These are phyloP conservation scores for Dichotomocladium elegans DNA, from an alignment of 371 early-diverging fungal genomes.

Conservation along the genomic window DNA sequence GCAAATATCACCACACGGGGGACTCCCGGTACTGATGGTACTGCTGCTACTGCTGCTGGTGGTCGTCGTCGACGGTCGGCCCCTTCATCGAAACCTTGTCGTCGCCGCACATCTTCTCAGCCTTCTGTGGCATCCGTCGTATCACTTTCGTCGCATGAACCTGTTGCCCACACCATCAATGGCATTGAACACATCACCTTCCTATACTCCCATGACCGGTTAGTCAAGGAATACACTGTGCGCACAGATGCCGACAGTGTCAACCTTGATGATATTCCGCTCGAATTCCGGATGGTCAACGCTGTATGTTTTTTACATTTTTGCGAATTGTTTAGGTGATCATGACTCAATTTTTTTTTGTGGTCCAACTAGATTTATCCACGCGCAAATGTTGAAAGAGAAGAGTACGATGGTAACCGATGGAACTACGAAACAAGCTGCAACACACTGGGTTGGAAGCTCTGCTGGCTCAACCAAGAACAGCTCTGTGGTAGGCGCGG, in stretches of 20 bases:
- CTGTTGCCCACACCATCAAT: constrained; percentile 34
- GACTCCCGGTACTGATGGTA: no score
- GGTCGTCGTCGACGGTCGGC: constrained; percentile 5
- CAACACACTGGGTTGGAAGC: constrained; percentile 84
- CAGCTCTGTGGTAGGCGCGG: constrained; percentile 80
- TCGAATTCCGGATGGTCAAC: constrained; percentile 70
- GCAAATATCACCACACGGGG: no score
- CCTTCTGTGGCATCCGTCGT: constrained; percentile 48
- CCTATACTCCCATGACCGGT: constrained; percentile 63
- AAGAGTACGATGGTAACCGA: constrained; percentile 79
- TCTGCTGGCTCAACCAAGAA: constrained; percentile 75
- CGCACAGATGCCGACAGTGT: constrained; percentile 74
- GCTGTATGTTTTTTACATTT: constrained; percentile 36
- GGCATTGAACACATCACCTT: constrained; percentile 67
- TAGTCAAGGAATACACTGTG: constrained; percentile 66
- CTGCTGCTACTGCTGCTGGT: no score
- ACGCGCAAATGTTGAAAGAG: constrained; percentile 62
- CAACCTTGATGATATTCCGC: constrained; percentile 52
- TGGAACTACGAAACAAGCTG: constrained; percentile 91
- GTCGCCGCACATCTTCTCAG: constrained; percentile 35
- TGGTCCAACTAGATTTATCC: constrained; percentile 66
- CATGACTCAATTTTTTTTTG: not conserved
- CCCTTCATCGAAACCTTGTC: constrained; percentile 5
- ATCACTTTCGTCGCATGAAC: constrained; percentile 50
- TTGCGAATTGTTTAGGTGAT: not conserved